These are phyloP conservation scores for Bromus sterilis DNA, from an alignment of 176 grass and related monocot genomes.

Conservation along the genomic window DNA sequence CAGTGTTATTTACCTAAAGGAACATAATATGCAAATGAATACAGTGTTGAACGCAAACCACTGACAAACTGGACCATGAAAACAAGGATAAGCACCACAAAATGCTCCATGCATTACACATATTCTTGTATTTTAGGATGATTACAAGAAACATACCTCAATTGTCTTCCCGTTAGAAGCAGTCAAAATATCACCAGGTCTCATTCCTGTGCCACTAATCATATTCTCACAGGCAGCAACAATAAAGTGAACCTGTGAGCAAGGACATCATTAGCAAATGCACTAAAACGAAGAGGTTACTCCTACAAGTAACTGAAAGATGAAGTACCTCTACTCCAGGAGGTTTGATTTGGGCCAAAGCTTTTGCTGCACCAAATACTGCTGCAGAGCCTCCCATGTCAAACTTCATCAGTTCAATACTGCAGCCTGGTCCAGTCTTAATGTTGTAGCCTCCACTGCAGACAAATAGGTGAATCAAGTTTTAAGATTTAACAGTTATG, in stretches of 20 bases:
- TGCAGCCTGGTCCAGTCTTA: slow-evolving; percentile 86
- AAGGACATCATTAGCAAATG: not conserved
- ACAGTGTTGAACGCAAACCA: not conserved
- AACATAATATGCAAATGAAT: not conserved
- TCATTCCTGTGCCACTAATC: slow-evolving; percentile 99
- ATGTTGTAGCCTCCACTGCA: slow-evolving; percentile 99
- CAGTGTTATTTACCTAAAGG: slow-evolving; percentile 93
- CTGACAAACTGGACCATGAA: not conserved
- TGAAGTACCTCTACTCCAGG: slow-evolving; percentile 78
- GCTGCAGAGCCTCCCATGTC: slow-evolving; percentile 98
- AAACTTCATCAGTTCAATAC: slow-evolving; percentile 93
- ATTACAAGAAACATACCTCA: slow-evolving; percentile 45
- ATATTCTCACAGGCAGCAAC: slow-evolving; percentile 99
- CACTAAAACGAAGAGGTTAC: not conserved
- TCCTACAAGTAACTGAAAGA: not conserved
- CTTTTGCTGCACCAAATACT: slow-evolving; percentile 91
- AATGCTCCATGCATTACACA: not conserved
- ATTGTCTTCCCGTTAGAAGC: slow-evolving; percentile 98
- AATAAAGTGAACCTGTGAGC: slow-evolving; percentile 86
- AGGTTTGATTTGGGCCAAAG: slow-evolving; percentile 91
- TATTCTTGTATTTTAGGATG: not conserved
- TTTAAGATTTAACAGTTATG: not conserved
- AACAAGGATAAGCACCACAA: not conserved
- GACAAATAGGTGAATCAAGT: slow-evolving; percentile 6
- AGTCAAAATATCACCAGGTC: slow-evolving; percentile 95